These are phyloP conservation scores for Dictyostelium capitatum DNA, from an alignment of 78 protist species.

Conservation along the genomic window DNA sequence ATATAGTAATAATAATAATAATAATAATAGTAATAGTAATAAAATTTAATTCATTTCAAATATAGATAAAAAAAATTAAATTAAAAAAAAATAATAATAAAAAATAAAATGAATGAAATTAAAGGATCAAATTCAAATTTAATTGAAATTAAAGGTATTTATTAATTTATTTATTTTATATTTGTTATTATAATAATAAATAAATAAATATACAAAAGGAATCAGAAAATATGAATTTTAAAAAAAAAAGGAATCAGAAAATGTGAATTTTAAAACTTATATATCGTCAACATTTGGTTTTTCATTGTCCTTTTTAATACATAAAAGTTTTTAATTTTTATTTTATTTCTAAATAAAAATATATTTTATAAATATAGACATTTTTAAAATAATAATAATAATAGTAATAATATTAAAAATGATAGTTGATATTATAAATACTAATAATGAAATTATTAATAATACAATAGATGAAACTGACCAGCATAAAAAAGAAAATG, in stretches of 20 bases:
- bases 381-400: not conserved
- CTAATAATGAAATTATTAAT: not conserved
- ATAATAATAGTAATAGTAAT: not conserved
- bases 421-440: not conserved
- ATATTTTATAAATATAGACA: too few relatives aligned
- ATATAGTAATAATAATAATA: not conserved
- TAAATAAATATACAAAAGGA: not conserved
- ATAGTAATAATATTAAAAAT: not conserved
- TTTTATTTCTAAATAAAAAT: too few relatives aligned
- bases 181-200: not conserved
- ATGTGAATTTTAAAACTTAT: too few relatives aligned
- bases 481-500: not conserved
- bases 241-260: too few relatives aligned
- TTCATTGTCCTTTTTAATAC: too few relatives aligned
- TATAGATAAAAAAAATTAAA: not conserved
- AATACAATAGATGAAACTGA: not conserved
- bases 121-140: not conserved
- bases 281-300: too few relatives aligned
- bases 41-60: not conserved
- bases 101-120: not conserved
- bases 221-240: too few relatives aligned
- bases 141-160: conserved; percentile 1
- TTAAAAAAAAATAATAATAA: not conserved
- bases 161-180: not conserved
- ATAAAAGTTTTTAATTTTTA: too few relatives aligned